phyloP scores from a whole-genome alignment of 2,329 filamentous ascomycete genomes.

The Fusarium subtropicale region DNA sequence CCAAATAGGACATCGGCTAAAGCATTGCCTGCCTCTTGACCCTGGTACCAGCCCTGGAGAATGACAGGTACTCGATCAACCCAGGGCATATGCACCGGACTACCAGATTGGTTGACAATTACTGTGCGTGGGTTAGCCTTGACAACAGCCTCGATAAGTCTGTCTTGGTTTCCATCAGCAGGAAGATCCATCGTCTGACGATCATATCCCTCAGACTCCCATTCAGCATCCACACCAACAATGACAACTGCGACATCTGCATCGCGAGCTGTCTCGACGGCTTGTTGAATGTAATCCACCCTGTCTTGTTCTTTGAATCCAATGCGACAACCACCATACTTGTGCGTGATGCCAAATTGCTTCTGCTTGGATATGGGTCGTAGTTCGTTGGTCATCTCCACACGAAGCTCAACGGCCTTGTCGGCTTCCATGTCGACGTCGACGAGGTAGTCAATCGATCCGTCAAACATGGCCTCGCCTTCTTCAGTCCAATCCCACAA shows the following conservation, averaged over 20 bases:
- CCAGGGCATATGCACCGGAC: slow-evolving; percentile 72
- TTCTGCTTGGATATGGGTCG: slow-evolving; percentile 71
- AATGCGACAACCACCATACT: slow-evolving; percentile 77
- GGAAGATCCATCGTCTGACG: slow-evolving; percentile 79
- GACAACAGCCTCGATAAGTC: slow-evolving; percentile 71
- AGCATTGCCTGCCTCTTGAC: slow-evolving; percentile 78
- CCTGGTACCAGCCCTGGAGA: slow-evolving; percentile 64
- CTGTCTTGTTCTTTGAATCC: slow-evolving; percentile 76
- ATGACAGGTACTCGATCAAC: slow-evolving; percentile 72
- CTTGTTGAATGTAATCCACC: slow-evolving; percentile 71
- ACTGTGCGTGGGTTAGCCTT: slow-evolving; percentile 73
- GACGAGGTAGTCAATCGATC: slow-evolving; percentile 72
- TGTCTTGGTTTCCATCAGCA: slow-evolving; percentile 64
- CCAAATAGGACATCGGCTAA: slow-evolving; percentile 76
- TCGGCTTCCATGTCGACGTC: slow-evolving; percentile 69
- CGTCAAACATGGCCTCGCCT: slow-evolving; percentile 78
- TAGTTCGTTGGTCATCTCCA: slow-evolving; percentile 69
- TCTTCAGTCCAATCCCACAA: slow-evolving; percentile 77
- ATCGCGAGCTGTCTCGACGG: slow-evolving; percentile 69
- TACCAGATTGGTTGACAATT: slow-evolving; percentile 67
- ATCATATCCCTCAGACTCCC: slow-evolving; percentile 81
- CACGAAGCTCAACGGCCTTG: slow-evolving; percentile 67
- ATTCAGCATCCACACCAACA: slow-evolving; percentile 77
- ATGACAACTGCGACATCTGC: slow-evolving; percentile 76
- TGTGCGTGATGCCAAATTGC: slow-evolving; percentile 67